These are phyloP conservation scores for Chlorella sp. DNA, from an alignment of 139 green algal species.

Conservation along the genomic window DNA sequence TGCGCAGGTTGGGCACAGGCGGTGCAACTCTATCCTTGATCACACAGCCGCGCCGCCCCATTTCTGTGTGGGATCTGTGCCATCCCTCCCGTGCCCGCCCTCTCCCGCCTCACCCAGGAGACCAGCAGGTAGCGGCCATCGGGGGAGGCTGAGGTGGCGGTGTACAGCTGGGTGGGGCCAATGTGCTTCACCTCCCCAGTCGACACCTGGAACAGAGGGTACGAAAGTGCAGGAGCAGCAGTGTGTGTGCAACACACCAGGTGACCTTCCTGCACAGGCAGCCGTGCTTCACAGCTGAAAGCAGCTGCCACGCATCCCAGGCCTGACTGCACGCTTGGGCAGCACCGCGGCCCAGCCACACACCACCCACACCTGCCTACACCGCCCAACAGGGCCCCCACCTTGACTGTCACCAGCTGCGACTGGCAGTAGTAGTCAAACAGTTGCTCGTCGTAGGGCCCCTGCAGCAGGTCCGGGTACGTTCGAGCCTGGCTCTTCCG, in stretches of 20 bases:
- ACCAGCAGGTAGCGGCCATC: conserved; percentile 89
- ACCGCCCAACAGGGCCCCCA: no score
- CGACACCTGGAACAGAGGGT: conserved; percentile 54
- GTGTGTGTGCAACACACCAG: not conserved
- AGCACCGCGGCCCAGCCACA: no score
- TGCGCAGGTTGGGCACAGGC: no score
- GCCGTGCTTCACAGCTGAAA: no score
- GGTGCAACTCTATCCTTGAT: no score
- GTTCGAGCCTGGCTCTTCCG: conserved; percentile 87
- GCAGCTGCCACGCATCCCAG: no score
- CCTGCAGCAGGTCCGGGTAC: conserved; percentile 93
- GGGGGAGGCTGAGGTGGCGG: conserved; percentile 79
- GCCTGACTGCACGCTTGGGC: no score
- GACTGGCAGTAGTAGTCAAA: conserved; percentile 91
- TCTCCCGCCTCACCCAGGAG: conserved; percentile 44
- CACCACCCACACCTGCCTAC: no score
- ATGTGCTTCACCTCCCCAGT: conserved; percentile 59
- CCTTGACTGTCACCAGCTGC: conserved; percentile 71
- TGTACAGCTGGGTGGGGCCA: conserved; percentile 77
- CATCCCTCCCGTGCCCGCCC: no score
- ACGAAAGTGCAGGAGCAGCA: not conserved
- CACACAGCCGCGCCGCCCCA: no score
- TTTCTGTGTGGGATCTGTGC: no score
- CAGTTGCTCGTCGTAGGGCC: conserved; percentile 84
- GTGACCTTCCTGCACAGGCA: no score